Conservation (phyloP, 1,284 basidiomycete genomes). For the Meira miltonrushii region DNA sequence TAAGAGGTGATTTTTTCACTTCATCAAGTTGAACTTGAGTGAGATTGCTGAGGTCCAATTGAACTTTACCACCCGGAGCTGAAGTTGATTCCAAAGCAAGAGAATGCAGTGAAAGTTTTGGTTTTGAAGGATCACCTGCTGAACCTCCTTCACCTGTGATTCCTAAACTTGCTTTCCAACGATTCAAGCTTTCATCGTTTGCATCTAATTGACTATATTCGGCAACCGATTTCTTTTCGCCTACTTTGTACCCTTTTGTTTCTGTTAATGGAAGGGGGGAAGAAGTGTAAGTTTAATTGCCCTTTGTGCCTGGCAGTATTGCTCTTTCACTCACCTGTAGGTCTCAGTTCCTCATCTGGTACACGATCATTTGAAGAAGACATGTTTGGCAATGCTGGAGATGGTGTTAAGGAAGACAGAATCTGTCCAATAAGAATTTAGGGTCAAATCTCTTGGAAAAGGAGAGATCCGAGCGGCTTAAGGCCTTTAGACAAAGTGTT, state of each 20-base stretch:
- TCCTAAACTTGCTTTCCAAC: constrained; percentile 86
- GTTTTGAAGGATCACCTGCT: constrained; percentile 48
- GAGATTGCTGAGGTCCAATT: constrained; percentile 56
- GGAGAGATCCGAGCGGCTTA: too few relatives aligned
- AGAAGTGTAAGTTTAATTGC: neutral
- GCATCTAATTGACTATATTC: constrained; percentile 66
- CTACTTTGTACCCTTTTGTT: constrained; percentile 52
- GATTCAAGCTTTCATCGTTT: constrained; percentile 69
- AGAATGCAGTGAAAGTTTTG: constrained; percentile 45
- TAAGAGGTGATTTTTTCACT: constrained; percentile 61
- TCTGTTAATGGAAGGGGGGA: constrained; percentile 14
- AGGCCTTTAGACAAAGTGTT: too few relatives aligned
- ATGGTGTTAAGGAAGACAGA: too few relatives aligned
- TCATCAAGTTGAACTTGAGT: constrained; percentile 52
- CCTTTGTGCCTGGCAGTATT: neutral
- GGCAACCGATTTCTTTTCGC: constrained; percentile 56
- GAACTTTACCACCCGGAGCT: constrained; percentile 51
- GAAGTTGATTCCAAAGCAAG: constrained; percentile 56
- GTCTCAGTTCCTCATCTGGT: constrained; percentile 18
- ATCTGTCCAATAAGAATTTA: too few relatives aligned
- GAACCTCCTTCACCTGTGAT: constrained; percentile 58
- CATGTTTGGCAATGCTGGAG: neutral
- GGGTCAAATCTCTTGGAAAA: too few relatives aligned
- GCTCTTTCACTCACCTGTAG: constrained; percentile 14
- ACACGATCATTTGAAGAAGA: constrained; percentile 2